These are phyloP conservation scores for Geotrichum phurueaensis DNA, from an alignment of 1,139 yeast genomes.

Conservation along the genomic window DNA sequence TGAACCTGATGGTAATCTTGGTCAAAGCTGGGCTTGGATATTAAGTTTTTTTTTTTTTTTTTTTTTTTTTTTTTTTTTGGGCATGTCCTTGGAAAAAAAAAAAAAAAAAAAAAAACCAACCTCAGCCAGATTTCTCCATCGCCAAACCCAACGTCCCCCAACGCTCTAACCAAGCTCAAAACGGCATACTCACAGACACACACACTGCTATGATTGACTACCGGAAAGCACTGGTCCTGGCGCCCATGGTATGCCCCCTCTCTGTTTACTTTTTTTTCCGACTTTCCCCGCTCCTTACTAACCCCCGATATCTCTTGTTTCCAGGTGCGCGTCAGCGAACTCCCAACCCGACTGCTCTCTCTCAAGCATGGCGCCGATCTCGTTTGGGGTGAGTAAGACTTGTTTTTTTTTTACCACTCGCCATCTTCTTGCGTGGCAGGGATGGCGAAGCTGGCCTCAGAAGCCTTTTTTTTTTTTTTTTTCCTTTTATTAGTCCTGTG, in stretches of 20 bases:
- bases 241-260: conserved; percentile 61
- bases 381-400: conserved; percentile 61
- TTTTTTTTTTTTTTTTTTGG: no score
- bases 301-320: background rate
- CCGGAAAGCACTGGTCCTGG: conserved; percentile 72
- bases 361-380: conserved; percentile 83
- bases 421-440: background rate
- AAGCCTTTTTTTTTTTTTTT: background rate
- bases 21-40: no score
- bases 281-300: background rate
- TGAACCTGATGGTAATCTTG: no score
- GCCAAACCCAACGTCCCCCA: no score
- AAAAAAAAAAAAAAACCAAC: no score
- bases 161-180: no score
- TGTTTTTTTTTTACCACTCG: background rate
- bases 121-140: no score
- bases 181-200: no score
- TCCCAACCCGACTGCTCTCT: conserved; percentile 78
- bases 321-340: conserved; percentile 80
- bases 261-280: background rate
- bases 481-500: no score
- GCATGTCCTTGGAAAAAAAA: no score
- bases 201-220: conserved; percentile 36
- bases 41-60: no score
- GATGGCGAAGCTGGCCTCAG: background rate